A percentile compares a stretch with the other conserved stretches of the same genome.
phyloP scores from a whole-genome alignment of 1,284 basidiomycete genomes.

The Singerocomus rubriflavus region DNA sequence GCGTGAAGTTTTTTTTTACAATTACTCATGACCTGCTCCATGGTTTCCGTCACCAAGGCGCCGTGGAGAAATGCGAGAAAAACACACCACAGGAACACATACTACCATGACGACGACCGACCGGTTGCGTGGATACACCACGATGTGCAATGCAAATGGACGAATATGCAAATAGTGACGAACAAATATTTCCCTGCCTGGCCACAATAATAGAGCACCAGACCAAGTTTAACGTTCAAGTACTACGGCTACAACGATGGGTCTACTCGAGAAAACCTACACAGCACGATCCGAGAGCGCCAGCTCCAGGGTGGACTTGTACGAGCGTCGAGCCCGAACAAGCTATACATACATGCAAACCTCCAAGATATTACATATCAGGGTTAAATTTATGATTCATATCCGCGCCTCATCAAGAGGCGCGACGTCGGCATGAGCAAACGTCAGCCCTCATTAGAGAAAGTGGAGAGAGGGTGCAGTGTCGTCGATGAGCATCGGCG shows the following conservation, averaged over 20 bases:
- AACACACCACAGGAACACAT: too few species aligned
- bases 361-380: background rate
- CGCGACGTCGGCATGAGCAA: background rate
- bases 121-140: too few species aligned
- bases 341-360: background rate
- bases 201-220: too few species aligned
- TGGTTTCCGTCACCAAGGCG: too few species aligned
- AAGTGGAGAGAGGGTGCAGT: background rate
- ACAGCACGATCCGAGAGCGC: background rate
- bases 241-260: conserved; percentile 9
- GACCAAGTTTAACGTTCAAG: background rate
- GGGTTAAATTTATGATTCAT: background rate
- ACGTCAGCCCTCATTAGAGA: background rate
- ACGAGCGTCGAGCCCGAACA: conserved; percentile 10
- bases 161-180: too few species aligned
- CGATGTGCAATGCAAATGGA: too few species aligned
- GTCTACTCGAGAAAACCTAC: background rate
- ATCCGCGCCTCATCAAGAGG: conserved; percentile 11
- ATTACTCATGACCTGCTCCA: too few species aligned
- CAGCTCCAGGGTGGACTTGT: conserved; percentile 13
- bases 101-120: too few species aligned
- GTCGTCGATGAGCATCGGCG: background rate
- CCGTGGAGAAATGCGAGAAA: too few species aligned
- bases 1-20: too few species aligned
- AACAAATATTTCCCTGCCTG: too few species aligned